Conservation (phyloP, 257 asterid species). For the Hygrophila difformis region DNA sequence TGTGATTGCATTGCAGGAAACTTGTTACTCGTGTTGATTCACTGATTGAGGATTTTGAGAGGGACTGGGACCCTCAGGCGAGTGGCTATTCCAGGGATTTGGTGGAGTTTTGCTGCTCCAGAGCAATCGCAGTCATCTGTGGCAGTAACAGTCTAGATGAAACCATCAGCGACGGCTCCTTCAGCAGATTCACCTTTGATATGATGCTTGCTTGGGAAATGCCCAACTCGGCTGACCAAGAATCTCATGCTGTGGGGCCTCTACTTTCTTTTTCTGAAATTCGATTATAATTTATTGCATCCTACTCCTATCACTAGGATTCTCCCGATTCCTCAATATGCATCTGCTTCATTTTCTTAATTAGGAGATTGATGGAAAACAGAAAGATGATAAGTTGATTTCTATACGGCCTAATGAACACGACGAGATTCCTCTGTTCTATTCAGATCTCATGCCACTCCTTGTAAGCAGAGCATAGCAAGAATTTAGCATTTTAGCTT, state of each 20-base stretch:
- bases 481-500: no score
- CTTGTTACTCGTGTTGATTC: constrained; percentile 34
- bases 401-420: constrained; percentile 24
- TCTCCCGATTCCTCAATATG: no score
- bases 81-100: constrained; percentile 50
- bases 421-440: constrained; percentile 75
- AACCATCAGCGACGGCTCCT: constrained; percentile 43
- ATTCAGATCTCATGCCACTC: constrained; percentile 88
- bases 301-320: neutral
- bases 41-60: constrained; percentile 49
- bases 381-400: constrained; percentile 44
- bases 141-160: constrained; percentile 40
- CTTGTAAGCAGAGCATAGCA: constrained; percentile 66
- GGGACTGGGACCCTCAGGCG: constrained; percentile 38
- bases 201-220: constrained; percentile 96
- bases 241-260: constrained; percentile 39
- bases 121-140: constrained; percentile 42
- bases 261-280: neutral
- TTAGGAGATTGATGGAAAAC: constrained; percentile 66
- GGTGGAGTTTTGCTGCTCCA: constrained; percentile 61
- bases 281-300: neutral
- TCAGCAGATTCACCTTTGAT: constrained; percentile 72
- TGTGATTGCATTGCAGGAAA: constrained; percentile 37
- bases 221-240: constrained; percentile 65
- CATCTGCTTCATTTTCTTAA: no score